Percentiles rank a stretch among this genome's conserved stretches.
These are phyloP conservation scores for Allium sativum DNA, from an alignment of 106 monocot genomes.

Conservation along the genomic window DNA sequence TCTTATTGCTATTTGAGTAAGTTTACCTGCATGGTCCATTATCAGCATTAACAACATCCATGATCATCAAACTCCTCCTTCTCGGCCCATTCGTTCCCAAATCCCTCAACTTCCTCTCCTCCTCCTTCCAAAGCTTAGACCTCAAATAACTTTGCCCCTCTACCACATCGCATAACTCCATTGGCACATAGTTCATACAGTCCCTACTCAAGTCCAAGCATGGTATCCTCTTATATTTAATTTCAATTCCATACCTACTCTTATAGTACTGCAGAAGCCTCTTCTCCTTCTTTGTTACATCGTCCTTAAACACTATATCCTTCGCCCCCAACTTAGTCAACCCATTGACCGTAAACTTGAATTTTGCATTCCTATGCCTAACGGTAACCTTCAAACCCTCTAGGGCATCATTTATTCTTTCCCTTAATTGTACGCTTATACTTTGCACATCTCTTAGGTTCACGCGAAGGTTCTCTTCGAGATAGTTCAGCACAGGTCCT, in stretches of 20 bases:
- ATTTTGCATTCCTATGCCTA: slow-evolving; percentile 12
- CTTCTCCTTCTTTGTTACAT: slow-evolving; percentile 3
- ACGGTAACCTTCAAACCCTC: slow-evolving; percentile 11
- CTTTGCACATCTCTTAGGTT: slow-evolving; percentile 1
- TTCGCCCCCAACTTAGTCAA: slow-evolving; percentile 7
- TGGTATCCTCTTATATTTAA: slow-evolving; percentile 19
- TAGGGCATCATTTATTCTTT: slow-evolving; percentile 1
- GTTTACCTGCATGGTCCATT: slow-evolving; percentile 35
- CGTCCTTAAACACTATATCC: slow-evolving; percentile 17
- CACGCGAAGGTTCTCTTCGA: neutral
- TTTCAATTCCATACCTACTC: slow-evolving; percentile 9
- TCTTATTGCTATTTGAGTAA: no score
- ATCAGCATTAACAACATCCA: slow-evolving; percentile 5
- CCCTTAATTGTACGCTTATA: neutral
- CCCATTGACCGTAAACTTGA: slow-evolving; percentile 16
- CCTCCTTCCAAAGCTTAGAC: slow-evolving; percentile 8
- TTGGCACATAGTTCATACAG: slow-evolving; percentile 29
- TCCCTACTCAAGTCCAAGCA: slow-evolving; percentile 32
- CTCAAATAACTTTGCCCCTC: slow-evolving; percentile 27
- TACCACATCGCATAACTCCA: slow-evolving; percentile 30
- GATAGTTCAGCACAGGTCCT: slow-evolving; percentile 2
- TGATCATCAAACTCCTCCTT: slow-evolving; percentile 11
- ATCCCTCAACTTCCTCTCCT: slow-evolving; percentile 15
- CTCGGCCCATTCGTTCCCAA: slow-evolving; percentile 9
- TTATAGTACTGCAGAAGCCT: slow-evolving; percentile 23